Evolutionary conservation across 441 rosid species (phyloP), one percentile per base, ranked within the genome.

Genomic region (Populus hybrid): DNA sequence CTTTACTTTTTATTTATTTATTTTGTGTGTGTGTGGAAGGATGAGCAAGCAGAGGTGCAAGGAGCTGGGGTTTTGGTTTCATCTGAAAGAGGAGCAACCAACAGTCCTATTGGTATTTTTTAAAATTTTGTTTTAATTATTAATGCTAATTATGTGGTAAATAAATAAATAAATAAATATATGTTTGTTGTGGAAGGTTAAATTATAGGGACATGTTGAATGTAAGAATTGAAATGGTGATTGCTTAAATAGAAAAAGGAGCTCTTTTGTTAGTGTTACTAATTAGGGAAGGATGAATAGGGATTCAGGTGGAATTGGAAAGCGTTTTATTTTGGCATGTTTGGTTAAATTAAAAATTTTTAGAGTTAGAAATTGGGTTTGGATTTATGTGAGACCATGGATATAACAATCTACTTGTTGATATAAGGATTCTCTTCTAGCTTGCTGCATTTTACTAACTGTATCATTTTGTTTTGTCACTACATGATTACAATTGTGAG

Each of bases 41-140:
- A 97, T 84, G 98, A 97, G 71, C 99, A 97, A 81, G 97, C 98
- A 71, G 98, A 94, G 86, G 86, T 94, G 19, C 99, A 97, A 83
- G 99, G 99, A 79, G 89, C 97, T 0, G 97, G 93, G 5, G 89
- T 88, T 38, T 79, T 92, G 88, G 95, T 97, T 70, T 91, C 98
- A 30, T 84, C 89, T 70, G 95, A 94, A 84, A 84, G 90, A 86
- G 98, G 97, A 76, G 92, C 98, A 53, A 94, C 99, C 30, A 81
- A 67, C 53, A 97, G 99, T 88, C 94, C 98, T 53, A 85, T 93
- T 71, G 98, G 98, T 92, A 85, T 32, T 59, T 24, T 24, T 24
- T 14, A 19, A 16, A 7, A 21, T 38, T 28, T 24, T 34, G n/a
- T 50, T 76, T 34, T 28, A 3, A 18, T 36, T 63, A 16, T 28